Conservation (phyloP, 768 basidiomycete genomes). For the Mycena pura region DNA sequence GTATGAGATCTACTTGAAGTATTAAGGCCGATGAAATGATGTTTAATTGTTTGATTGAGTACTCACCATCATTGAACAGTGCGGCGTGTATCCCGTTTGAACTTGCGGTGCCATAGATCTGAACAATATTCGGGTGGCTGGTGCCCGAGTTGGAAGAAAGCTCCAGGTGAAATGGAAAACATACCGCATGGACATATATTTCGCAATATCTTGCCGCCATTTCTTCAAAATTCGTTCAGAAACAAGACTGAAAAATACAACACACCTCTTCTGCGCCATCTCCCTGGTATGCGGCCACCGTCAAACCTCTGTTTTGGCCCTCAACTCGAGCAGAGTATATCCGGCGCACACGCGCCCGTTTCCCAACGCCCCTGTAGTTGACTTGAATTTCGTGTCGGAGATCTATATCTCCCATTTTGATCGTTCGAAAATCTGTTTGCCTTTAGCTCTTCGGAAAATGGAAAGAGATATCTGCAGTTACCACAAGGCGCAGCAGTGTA, state of each 20-base stretch:
- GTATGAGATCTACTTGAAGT: not conserved
- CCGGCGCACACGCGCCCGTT: not conserved
- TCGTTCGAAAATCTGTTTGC: not conserved
- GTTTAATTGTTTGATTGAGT: not conserved
- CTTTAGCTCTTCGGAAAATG: too few species aligned
- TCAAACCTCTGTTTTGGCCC: not conserved
- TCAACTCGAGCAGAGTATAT: not conserved
- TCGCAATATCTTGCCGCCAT: not conserved
- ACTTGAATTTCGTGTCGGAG: not conserved
- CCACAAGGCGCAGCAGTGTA: too few species aligned
- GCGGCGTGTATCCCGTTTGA: not conserved
- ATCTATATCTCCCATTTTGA: not conserved
- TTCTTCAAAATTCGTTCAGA: not conserved
- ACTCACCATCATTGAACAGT: not conserved
- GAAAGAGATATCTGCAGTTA: too few species aligned
- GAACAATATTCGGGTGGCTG: too few species aligned
- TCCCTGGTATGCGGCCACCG: not conserved
- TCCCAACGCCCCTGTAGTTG: not conserved
- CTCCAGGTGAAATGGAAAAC: not conserved
- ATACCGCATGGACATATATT: not conserved
- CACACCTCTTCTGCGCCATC: not conserved
- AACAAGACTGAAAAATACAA: not conserved
- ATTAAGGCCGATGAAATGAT: not conserved
- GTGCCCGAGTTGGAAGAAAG: not conserved
- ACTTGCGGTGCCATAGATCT: not conserved